These are phyloP conservation scores for Calonectria fujianensis DNA, from an alignment of 2,329 filamentous ascomycete genomes.

Conservation along the genomic window DNA sequence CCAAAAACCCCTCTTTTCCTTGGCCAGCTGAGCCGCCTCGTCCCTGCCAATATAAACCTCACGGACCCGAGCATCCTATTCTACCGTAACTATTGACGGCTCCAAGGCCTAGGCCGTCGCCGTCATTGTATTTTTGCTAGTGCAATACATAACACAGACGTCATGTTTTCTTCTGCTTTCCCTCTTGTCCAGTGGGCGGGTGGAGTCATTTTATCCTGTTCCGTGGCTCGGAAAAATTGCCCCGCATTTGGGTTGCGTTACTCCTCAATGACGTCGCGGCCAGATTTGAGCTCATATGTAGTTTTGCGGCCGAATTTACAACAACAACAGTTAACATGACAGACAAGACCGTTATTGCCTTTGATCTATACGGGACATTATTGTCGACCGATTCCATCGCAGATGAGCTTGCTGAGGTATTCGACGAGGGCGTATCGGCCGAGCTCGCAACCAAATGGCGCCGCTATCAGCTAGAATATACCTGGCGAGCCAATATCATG, in stretches of 20 bases:
- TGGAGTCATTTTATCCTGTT: conserved; percentile 6
- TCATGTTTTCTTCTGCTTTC: neutral
- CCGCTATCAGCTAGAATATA: conserved; percentile 20
- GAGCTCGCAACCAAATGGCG: neutral
- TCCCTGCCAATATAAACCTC: neutral
- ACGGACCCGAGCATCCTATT: neutral
- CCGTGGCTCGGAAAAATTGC: conserved; percentile 15
- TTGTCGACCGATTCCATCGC: conserved; percentile 15
- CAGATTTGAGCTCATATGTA: neutral
- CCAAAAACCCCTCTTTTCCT: conserved; percentile 3
- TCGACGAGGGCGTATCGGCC: neutral
- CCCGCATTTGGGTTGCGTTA: conserved; percentile 15
- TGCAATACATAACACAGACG: neutral
- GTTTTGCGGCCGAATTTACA: neutral
- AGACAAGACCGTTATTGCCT: neutral
- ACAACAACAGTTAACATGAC: neutral
- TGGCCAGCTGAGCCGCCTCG: neutral
- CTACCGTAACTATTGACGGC: neutral
- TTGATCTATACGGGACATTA: conserved; percentile 10
- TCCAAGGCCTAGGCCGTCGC: neutral
- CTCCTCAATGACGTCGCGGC: neutral
- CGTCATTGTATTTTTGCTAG: neutral
- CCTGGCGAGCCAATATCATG: conserved; percentile 12
- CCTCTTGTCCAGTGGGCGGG: neutral
- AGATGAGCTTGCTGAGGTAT: neutral